phyloP scores from a whole-genome alignment of 257 asterid species.

The Primulina tabacum region DNA sequence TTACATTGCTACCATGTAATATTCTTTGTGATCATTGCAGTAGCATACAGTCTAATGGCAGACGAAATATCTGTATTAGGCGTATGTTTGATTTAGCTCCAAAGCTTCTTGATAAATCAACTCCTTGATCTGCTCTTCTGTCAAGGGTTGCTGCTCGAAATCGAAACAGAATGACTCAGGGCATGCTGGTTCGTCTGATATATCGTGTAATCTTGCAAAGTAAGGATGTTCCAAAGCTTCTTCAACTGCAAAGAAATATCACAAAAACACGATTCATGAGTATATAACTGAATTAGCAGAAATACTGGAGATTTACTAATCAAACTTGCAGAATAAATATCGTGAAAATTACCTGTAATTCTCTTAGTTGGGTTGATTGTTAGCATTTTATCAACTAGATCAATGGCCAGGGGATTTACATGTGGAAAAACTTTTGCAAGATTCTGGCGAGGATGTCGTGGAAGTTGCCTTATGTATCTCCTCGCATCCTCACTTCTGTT shows the following conservation, averaged over 20 bases:
- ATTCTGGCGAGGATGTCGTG: conserved; percentile 71
- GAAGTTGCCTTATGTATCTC: conserved; percentile 80
- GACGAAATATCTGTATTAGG: conserved; percentile 4
- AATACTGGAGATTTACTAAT: background rate
- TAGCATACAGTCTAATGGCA: background rate
- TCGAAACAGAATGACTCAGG: conserved; percentile 60
- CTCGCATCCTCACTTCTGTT: conserved; percentile 75
- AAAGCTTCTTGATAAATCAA: conserved; percentile 82
- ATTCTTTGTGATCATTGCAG: background rate
- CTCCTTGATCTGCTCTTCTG: conserved; percentile 90
- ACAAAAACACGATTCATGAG: background rate
- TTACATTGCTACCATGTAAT: background rate
- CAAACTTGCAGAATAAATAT: background rate
- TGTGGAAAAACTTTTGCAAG: conserved; percentile 69
- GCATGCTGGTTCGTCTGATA: conserved; percentile 81
- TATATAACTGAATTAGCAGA: background rate
- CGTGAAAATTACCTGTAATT: conserved; percentile 60
- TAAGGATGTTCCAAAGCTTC: conserved; percentile 85
- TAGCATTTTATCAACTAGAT: conserved; percentile 87
- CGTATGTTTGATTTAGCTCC: conserved; percentile 56
- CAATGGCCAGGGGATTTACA: conserved; percentile 79
- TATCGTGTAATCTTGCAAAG: conserved; percentile 72
- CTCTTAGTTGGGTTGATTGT: conserved; percentile 75
- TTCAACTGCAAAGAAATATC: conserved; percentile 52
- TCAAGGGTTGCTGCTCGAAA: conserved; percentile 63